Base-by-base conservation (phyloP, 2,329 filamentous ascomycete species). In the Trichoderma sp. region DNA sequence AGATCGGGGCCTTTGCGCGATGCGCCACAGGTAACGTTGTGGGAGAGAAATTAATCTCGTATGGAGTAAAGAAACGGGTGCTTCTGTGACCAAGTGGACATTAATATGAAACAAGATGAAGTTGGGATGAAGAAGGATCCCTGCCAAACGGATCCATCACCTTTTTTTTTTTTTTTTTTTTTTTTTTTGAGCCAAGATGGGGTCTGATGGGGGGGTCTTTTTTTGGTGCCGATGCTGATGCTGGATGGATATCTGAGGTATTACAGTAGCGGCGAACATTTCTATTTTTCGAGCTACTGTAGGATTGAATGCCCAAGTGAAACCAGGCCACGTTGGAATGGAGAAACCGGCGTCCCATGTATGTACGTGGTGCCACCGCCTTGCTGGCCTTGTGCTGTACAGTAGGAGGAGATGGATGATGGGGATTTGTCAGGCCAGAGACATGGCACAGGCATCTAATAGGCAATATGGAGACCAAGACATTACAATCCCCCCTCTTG, bases 261-360 rank as follows among this genome's bases (percentile, higher is more conserved):
- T 5, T 54, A 6, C 17, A 7, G 7, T 7, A 39, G 32, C 45
- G 22, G 34, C 34, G 35, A 37, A n/a, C 9, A 19, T 10, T 9
- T 9, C 42, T 48, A 3, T 22, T 48, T 7, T 48, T n/a, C 9
- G 34, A 27, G n/a, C n/a, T 25, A 19, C 17, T n/a, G 37, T 25
- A 2, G 10, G 42, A 39, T 29, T 37, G 22, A 34, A 60, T 25
- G 45, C 50, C 27, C 61, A 64, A 42, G 50, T 45, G 50, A 64
- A 64, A 64, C 61, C 13, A 64, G 19, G 61, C 61, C 61, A 54
- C 50, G 35, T 56, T 56, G 50, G 29, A 56, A 45, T 54, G 35
- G 50, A 45, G 34, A 54, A 56, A 32, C 25, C 48, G n/a, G 13
- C 15, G n/a, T 53, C 35, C 35, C 17, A 45, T 32, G 37, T 19